Evolutionary conservation across 352 stramenopile species (phyloP), one percentile per base, ranked within the genome.

Genomic region (Phytophthora pistaciae): DNA sequence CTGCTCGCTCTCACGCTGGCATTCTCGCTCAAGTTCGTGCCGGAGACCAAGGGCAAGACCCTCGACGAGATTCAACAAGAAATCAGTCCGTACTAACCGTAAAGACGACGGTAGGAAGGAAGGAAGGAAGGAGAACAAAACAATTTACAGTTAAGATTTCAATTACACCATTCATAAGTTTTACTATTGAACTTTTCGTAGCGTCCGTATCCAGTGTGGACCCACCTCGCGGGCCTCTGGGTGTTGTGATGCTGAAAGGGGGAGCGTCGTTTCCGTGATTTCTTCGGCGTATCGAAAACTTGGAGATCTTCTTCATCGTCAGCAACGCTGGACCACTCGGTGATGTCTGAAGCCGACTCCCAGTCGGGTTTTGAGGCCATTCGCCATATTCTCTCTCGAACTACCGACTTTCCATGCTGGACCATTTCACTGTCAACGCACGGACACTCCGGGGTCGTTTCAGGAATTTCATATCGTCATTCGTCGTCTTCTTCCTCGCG

Each of bases 31-130:
- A 83, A 87, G 53, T 91, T 86, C 40, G 81, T 98, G 20, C 94
- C 95, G 10, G 95, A 98, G 77, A 98, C 95, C 3, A 95, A 97
- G 72, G 85, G 85, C 61, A 93, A 92, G 73, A 93, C 85, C n/a
- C 72, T 84, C 11, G 68, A 87, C 27, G 85, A 92, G 64, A 90
- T 93, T 54, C 79, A 85, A 65, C 38, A 77, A 31, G 84, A 93
- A 46, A 64, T 92, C 11, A 75, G 64, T 23, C 53, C 66, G 20
- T 64, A 77, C 31, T 64, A 78, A 44, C 25, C 23, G 53, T 11
- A n/a, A 21, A 54, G 27, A 60, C 5, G 9, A 54, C 53, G 29
- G 55, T 58, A 55, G 14, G 42, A 40, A 68, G 49, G 38, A 20
- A 59, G 29, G 0, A 33, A 33, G 29, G 29, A 33, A 9, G 29